Percentiles rank a stretch among this genome's conserved stretches.
Evolutionary conservation across 1,284 basidiomycete species (phyloP).

Genomic region (Heterobasidion occidentale): DNA sequence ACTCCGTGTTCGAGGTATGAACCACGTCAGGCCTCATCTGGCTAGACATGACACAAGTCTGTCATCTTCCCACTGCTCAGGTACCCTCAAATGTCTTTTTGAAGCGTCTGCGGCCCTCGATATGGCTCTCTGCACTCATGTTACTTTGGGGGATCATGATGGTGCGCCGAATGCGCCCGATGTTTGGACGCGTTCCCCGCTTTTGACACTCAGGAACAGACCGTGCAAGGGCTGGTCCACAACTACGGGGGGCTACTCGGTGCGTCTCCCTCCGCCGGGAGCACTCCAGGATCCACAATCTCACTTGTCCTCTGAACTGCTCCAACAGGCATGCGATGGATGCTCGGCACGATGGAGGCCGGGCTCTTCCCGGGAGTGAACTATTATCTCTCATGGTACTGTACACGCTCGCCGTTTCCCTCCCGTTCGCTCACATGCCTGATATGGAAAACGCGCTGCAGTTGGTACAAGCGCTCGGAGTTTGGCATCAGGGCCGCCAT

Average conservation of each 20-base stretch:
- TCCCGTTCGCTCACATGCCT: not conserved
- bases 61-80: slow-evolving; percentile 10
- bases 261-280: slow-evolving; percentile 5
- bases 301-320: not conserved
- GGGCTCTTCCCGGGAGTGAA: slow-evolving; percentile 30
- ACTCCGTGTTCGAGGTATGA: slow-evolving; percentile 51
- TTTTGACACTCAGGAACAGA: slow-evolving; percentile 11
- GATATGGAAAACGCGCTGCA: slow-evolving; percentile 3
- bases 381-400: slow-evolving; percentile 29
- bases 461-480: slow-evolving; percentile 50
- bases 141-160: slow-evolving; percentile 25
- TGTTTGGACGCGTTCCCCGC: not conserved
- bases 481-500: slow-evolving; percentile 60
- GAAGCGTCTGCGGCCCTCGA: slow-evolving; percentile 29
- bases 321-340: slow-evolving; percentile 20
- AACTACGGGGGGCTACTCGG: slow-evolving; percentile 25
- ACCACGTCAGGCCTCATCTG: not conserved
- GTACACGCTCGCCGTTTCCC: not conserved
- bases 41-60: too few relatives aligned
- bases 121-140: slow-evolving; percentile 29
- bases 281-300: not conserved
- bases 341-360: slow-evolving; percentile 28
- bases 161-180: slow-evolving; percentile 10
- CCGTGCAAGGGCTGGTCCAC: slow-evolving; percentile 21
- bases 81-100: slow-evolving; percentile 29